Base-by-base conservation (phyloP, 1,139 yeast species). In the Suhomyces anneliseae region DNA sequence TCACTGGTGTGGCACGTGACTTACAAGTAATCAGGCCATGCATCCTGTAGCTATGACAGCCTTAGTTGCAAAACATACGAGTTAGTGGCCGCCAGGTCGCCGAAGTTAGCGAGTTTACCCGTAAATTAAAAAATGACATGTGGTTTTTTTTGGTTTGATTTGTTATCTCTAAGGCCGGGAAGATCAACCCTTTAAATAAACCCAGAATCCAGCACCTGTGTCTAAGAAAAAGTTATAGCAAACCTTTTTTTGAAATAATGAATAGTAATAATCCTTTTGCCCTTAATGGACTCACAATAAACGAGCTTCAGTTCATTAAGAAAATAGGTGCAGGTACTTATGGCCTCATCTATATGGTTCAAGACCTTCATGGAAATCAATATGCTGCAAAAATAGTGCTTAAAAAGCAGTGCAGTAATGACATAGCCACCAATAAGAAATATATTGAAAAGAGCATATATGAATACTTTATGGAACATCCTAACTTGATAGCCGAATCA, bases 321-420 rank as follows among this genome's bases (percentile, higher is more conserved):
- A 81, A 83, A 52, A 77, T 89, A n/a, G 97, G 97, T 12, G 81
- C 95, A 1, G 97, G 97, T 36, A 90, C 96, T 24, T 90, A 87
- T 61, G 97, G 97, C 2, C 74, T 87, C 31, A 95, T 90, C 11
- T 90, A 87, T 67, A 74, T 81, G 14, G 92, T 90, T 7, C 69
- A 75, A 54, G 86, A 88, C 61, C 54, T 75, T 12, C 57, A 56
- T 42, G 76, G 78, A 31, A 63, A 72, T 44, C 65, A 72, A 31
- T 83, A 74, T 57, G 97, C 97, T 3, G 82, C 92, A 52, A 90
- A 90, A 65, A 82, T 85, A 50, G 75, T 89, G 8, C 74, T 87
- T 34, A 84, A 85, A 57, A 70, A 69, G 34, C 68, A 66, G 27
- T 50, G 55, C 36, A 59, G 48, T 7, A 48, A 52, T 36, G 68